These are phyloP conservation scores for Penicillium roqueforti DNA, from an alignment of 495 filamentous ascomycete genomes.

Conservation along the genomic window DNA sequence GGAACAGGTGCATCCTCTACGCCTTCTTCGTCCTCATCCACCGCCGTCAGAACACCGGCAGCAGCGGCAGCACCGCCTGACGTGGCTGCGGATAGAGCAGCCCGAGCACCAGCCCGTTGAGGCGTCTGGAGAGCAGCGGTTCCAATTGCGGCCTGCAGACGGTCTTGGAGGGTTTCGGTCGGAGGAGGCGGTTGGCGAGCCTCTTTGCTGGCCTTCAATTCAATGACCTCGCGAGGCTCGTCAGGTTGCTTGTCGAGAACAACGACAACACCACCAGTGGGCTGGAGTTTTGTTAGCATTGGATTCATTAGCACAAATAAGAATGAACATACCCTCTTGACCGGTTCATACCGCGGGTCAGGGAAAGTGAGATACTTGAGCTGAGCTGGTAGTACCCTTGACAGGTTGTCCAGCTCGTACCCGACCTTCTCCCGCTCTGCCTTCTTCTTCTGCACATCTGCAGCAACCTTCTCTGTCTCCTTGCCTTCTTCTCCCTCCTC, in stretches of 20 bases:
- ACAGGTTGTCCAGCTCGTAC: constrained; percentile 96
- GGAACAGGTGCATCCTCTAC: constrained; percentile 78
- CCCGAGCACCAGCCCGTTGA: constrained; percentile 36
- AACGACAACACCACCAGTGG: constrained; percentile 89
- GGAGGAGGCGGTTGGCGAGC: constrained; percentile 56
- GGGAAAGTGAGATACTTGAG: constrained; percentile 91
- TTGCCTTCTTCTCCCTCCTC: constrained; percentile 55
- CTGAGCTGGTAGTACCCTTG: constrained; percentile 85
- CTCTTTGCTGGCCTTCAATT: constrained; percentile 82
- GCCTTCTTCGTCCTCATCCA: constrained; percentile 80
- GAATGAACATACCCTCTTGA: constrained; percentile 73
- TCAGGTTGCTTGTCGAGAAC: constrained; percentile 79
- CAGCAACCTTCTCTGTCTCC: constrained; percentile 59
- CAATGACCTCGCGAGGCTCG: constrained; percentile 72
- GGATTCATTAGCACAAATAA: constrained; percentile 4
- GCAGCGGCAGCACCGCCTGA: constrained; percentile 33
- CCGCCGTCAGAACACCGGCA: constrained; percentile 73
- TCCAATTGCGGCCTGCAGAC: constrained; percentile 39
- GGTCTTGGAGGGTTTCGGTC: constrained; percentile 44
- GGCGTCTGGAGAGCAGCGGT: constrained; percentile 36
- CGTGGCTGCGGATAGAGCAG: constrained; percentile 43
- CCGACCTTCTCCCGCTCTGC: constrained; percentile 94
- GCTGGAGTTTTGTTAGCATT: constrained; percentile 55
- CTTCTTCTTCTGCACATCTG: constrained; percentile 67
- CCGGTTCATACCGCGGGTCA: constrained; percentile 82